These are phyloP conservation scores for Penicillium sp. DNA, from an alignment of 2,329 filamentous ascomycete species.

Conservation along the genomic window DNA sequence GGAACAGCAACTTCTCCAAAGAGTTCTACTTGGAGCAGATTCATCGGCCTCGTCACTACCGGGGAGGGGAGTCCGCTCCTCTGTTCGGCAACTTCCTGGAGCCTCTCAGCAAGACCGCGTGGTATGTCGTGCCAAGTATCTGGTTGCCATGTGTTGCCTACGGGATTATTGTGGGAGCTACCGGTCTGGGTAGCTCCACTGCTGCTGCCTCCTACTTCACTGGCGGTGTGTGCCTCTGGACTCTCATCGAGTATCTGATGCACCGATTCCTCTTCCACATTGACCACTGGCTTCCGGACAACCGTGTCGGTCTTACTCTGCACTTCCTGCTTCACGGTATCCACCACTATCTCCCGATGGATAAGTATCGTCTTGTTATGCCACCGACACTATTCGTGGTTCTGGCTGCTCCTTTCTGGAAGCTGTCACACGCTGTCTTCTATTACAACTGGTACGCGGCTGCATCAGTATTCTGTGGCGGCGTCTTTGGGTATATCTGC, in stretches of 20 bases:
- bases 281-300: slow-evolving; percentile 88
- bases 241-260: slow-evolving; percentile 80
- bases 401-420: slow-evolving; percentile 88
- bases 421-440: slow-evolving; percentile 78
- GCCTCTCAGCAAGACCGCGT: slow-evolving; percentile 89
- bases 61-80: slow-evolving; percentile 84
- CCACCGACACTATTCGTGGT: slow-evolving; percentile 82
- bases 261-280: slow-evolving; percentile 93
- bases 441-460: slow-evolving; percentile 81
- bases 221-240: slow-evolving; percentile 77
- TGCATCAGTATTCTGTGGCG: slow-evolving; percentile 77
- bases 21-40: slow-evolving; percentile 97
- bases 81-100: slow-evolving; percentile 98
- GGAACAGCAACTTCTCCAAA: slow-evolving; percentile 82
- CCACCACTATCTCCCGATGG: slow-evolving; percentile 99
- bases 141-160: slow-evolving; percentile 83
- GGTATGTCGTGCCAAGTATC: slow-evolving; percentile 80
- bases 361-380: slow-evolving; percentile 96
- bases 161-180: slow-evolving; percentile 63
- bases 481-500: slow-evolving; percentile 91
- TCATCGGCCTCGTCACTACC: slow-evolving; percentile 93
- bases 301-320: slow-evolving; percentile 76
- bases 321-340: slow-evolving; percentile 96
- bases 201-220: slow-evolving; percentile 62
- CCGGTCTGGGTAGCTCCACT: slow-evolving; percentile 55